These are phyloP conservation scores for Chytriomyces hyalinus DNA, from an alignment of 192 early-diverging fungal genomes.

Conservation along the genomic window DNA sequence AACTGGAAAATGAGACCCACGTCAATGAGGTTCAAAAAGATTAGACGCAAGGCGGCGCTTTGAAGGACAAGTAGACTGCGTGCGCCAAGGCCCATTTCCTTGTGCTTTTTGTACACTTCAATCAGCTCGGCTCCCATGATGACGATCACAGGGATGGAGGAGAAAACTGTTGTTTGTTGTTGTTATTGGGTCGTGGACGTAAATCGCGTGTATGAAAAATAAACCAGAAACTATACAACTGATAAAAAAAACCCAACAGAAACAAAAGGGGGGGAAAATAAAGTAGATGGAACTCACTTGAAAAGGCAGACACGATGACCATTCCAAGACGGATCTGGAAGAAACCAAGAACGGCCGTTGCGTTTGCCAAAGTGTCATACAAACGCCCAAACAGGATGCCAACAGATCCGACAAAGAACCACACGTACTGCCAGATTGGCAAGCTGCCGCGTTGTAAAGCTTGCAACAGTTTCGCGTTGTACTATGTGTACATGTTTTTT, in stretches of 20 bases:
- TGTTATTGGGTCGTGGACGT: too few relatives aligned
- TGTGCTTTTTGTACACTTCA: neutral
- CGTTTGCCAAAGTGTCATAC: conserved; percentile 13
- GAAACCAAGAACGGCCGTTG: neutral
- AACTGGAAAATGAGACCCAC: conserved; percentile 20
- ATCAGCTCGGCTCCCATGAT: conserved; percentile 9
- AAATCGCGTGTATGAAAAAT: too few relatives aligned
- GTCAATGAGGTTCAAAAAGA: conserved; percentile 32
- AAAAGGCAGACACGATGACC: conserved; percentile 11
- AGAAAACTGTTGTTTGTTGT: neutral
- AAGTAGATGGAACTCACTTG: neutral
- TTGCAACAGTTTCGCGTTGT: conserved; percentile 9
- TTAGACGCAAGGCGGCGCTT: conserved; percentile 10
- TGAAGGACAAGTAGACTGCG: neutral
- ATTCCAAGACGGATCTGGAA: conserved; percentile 14
- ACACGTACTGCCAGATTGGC: conserved; percentile 17
- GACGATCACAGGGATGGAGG: conserved; percentile 5
- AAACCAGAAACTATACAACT: neutral
- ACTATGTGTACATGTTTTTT: neutral
- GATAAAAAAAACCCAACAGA: neutral
- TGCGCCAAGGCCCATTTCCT: neutral
- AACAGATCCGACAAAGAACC: neutral
- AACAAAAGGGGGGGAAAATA: neutral
- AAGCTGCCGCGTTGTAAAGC: conserved; percentile 3
- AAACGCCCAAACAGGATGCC: conserved; percentile 9